Evolutionary conservation across 306 rosid genomes (phyloP).

Genomic region (Leucaena leucocephala): DNA sequence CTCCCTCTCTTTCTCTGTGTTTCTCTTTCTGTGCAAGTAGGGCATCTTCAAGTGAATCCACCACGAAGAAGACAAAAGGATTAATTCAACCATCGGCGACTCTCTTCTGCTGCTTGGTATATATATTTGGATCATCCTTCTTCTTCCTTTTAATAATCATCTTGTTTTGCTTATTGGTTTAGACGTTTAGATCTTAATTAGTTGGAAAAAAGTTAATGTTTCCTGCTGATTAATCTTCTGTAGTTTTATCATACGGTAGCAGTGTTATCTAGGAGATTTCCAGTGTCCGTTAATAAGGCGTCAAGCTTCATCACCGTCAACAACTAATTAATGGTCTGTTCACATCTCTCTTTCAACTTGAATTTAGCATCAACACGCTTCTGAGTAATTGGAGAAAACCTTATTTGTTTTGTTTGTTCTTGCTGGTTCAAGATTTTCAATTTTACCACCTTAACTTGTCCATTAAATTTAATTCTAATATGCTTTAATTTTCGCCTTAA

Average conservation of each 20-base stretch:
- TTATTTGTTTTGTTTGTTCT: constrained; percentile 29
- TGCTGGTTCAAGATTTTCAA: constrained; percentile 26
- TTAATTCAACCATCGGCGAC: neutral
- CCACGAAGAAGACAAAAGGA: constrained; percentile 12
- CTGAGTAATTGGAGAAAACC: neutral
- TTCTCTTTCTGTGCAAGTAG: constrained; percentile 33
- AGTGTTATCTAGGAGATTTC: constrained; percentile 11
- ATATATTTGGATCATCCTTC: constrained; percentile 26
- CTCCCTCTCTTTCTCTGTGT: neutral
- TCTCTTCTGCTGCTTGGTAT: constrained; percentile 18
- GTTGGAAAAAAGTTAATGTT: constrained; percentile 35
- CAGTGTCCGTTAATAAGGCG: neutral
- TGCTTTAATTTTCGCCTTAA: neutral
- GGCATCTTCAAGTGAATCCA: constrained; percentile 42
- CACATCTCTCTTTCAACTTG: constrained; percentile 10
- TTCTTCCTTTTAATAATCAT: neutral
- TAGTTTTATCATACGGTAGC: neutral
- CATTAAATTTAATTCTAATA: neutral
- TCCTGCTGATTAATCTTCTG: constrained; percentile 23
- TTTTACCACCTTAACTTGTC: constrained; percentile 2
- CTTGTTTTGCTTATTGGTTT: constrained; percentile 1
- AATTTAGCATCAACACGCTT: constrained; percentile 15
- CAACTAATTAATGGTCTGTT: constrained; percentile 35
- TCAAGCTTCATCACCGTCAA: constrained; percentile 25
- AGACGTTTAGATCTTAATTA: constrained; percentile 30